Evolutionary conservation across 108 stramenopile genomes (phyloP).

Genomic region (Skeletonema menzelii): DNA sequence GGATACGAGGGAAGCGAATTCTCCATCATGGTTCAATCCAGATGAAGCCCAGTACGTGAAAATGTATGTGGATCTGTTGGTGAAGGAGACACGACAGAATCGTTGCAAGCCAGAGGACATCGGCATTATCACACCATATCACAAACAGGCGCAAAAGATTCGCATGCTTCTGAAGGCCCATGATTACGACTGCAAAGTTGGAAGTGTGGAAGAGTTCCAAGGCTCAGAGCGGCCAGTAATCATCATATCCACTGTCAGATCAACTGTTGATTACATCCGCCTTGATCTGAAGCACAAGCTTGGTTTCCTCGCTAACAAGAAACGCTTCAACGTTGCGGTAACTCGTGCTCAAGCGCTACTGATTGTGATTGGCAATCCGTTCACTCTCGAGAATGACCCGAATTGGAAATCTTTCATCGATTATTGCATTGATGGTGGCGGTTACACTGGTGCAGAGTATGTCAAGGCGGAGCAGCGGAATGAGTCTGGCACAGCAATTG

Average conservation of each 20-base stretch:
- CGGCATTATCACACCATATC: constrained; percentile 71
- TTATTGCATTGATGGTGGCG: constrained; percentile 15
- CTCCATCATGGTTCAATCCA: constrained; percentile 88
- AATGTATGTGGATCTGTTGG: constrained; percentile 61
- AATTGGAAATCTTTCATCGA: constrained; percentile 32
- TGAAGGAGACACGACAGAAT: constrained; percentile 44
- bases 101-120: constrained; percentile 58
- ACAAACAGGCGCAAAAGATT: constrained; percentile 69
- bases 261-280: constrained; percentile 48
- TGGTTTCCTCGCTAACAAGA: constrained; percentile 85
- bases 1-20: constrained; percentile 65
- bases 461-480: constrained; percentile 7
- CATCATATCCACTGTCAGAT: constrained; percentile 83
- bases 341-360: constrained; percentile 80
- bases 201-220: constrained; percentile 86
- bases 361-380: constrained; percentile 83
- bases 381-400: constrained; percentile 49
- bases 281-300: constrained; percentile 66
- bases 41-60: constrained; percentile 69
- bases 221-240: constrained; percentile 79
- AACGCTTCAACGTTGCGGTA: constrained; percentile 86
- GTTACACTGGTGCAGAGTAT: constrained; percentile 25
- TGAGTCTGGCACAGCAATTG: background rate
- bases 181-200: constrained; percentile 68
- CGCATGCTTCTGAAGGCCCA: constrained; percentile 36